Evolutionary conservation across 2,329 filamentous ascomycete genomes (phyloP), one percentile per base, ranked within the genome.

Genomic region (Neurospora sp.): DNA sequence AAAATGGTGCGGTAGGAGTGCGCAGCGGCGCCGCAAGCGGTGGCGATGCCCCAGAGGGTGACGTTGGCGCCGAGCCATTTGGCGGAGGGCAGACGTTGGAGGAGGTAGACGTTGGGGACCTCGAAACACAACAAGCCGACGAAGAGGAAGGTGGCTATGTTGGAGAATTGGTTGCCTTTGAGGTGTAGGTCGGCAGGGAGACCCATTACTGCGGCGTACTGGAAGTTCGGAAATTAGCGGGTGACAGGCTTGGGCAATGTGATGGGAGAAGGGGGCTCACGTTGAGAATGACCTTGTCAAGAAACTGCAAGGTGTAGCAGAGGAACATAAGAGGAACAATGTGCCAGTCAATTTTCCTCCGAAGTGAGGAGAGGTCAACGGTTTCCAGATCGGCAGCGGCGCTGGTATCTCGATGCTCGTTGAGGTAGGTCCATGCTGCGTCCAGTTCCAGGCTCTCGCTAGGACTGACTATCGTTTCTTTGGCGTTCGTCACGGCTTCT

Each of bases 131-230:
- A 78, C 69, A 87, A 85, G 4, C 86, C 88, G 58, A 90, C 87
- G 74, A 88, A 91, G 74, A 90, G 86, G 38, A 86, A 84, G 0
- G 87, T 89, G 2, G 87, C 87, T 19, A 87, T 78, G 77, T 88
- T 88, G 67, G 85, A 86, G 76, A 90, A 90, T 67, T 90, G 83
- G 71, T 90, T 89, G 19, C 85, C 85, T 13, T 78, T 76, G 67
- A 91, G 81, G 0, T 83, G 79, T 7, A 88, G 81, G 70, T 89
- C 87, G 68, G 82, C 78, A 28, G 78, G 80, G 8, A 91, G 76
- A 3, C 88, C 87, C 89, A 91, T 91, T 68, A 91, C 87, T 71
- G 85, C 86, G 19, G 87, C 87, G 75, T 91, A 91, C 84, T 89
- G 76, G 68, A 70, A 62, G 68, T 68, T 19, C 39, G 9, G 43